Evolutionary conservation across 2,329 filamentous ascomycete species (phyloP).

Genomic region (Proliferodiscus dingleyae): DNA sequence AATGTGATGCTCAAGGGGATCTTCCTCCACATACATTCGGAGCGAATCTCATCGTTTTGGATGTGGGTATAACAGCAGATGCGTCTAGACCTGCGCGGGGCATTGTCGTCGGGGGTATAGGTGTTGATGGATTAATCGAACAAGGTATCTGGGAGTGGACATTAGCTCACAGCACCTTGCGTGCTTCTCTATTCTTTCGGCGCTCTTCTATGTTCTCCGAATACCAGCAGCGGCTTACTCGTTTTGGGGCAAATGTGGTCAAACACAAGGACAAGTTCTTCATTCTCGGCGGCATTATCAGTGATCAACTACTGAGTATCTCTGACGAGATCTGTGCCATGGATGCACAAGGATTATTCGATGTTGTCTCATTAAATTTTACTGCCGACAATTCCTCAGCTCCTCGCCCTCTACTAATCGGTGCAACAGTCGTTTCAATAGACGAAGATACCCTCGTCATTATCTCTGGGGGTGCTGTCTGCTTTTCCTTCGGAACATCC

Average conservation of each 20-base stretch:
- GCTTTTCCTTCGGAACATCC: constrained; percentile 84
- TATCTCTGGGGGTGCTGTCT: constrained; percentile 77
- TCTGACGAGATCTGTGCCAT: constrained; percentile 46
- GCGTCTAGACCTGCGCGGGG: constrained; percentile 44
- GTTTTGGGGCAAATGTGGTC: constrained; percentile 42
- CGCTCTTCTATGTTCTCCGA: constrained; percentile 4
- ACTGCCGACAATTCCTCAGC: background rate
- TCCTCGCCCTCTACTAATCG: constrained; percentile 64
- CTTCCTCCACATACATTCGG: constrained; percentile 19
- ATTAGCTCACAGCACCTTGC: constrained; percentile 33
- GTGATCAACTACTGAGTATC: constrained; percentile 38
- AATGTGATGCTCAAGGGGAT: constrained; percentile 16
- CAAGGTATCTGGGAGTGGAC: constrained; percentile 63
- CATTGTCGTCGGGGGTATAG: constrained; percentile 68
- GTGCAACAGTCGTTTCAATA: constrained; percentile 52
- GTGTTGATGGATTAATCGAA: constrained; percentile 56
- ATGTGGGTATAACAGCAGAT: constrained; percentile 13
- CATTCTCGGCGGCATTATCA: constrained; percentile 42
- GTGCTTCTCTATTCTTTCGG: constrained; percentile 31
- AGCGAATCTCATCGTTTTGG: constrained; percentile 17
- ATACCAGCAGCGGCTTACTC: constrained; percentile 14
- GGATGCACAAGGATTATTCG: constrained; percentile 2
- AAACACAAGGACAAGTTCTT: constrained; percentile 27
- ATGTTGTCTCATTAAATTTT: background rate
- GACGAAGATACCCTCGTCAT: constrained; percentile 49